phyloP scores from a whole-genome alignment of 1,284 basidiomycete species.

The Heterobasidion parviporum region DNA sequence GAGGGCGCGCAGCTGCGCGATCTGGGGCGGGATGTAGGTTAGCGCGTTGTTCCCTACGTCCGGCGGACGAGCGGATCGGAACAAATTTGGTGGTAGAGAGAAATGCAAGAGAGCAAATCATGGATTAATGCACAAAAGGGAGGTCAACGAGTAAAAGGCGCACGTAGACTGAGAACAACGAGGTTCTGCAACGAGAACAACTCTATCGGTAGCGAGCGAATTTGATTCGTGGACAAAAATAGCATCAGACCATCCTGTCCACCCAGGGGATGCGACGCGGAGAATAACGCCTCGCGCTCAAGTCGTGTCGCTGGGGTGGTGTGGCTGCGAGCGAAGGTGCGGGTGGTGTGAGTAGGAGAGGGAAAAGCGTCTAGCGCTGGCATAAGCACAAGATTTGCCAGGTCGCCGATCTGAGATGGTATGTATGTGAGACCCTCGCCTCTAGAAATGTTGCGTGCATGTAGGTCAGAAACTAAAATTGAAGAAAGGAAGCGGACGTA shows the following conservation, averaged over 20 bases:
- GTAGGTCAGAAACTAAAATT: neutral
- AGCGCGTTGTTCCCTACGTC: conserved; percentile 47
- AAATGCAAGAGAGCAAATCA: neutral
- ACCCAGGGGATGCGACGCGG: conserved; percentile 4
- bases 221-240: conserved; percentile 38
- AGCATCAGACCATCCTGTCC: conserved; percentile 29
- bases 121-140: neutral
- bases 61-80: neutral
- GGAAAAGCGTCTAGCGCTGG: conserved; percentile 11
- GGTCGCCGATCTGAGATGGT: conserved; percentile 31
- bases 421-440: conserved; percentile 28
- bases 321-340: conserved; percentile 7
- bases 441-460: conserved; percentile 14
- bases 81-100: neutral
- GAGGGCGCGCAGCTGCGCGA: conserved; percentile 44
- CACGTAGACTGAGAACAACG: conserved; percentile 50
- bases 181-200: conserved; percentile 43
- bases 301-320: conserved; percentile 4
- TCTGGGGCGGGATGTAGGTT: conserved; percentile 55
- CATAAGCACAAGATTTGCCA: conserved; percentile 31
- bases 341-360: neutral
- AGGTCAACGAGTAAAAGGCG: conserved; percentile 15
- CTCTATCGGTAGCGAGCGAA: conserved; percentile 39
- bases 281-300: neutral
- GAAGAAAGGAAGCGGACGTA: conserved; percentile 22